phyloP scores from a whole-genome alignment of 495 filamentous ascomycete species.

The Clavariopsis aquatica region DNA sequence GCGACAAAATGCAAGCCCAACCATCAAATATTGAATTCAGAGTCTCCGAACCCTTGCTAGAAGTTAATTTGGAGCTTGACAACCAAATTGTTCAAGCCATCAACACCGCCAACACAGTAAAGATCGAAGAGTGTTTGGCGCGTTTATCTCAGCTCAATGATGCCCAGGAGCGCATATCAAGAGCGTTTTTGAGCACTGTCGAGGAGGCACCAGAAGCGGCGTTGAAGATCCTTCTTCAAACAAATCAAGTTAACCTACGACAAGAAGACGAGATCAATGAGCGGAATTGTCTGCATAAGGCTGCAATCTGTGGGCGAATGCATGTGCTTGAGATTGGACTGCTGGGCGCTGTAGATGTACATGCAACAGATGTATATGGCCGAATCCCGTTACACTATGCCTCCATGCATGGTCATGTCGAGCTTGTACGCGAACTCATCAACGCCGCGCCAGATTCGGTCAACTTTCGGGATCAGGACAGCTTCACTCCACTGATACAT shows the following conservation, averaged over 20 bases:
- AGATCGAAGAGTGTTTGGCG: conserved; percentile 63
- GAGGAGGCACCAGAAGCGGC: conserved; percentile 79
- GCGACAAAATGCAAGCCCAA: conserved; percentile 77
- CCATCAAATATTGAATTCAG: conserved; percentile 34
- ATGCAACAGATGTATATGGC: conserved; percentile 85
- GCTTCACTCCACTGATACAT: conserved; percentile 94
- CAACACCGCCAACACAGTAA: conserved; percentile 65
- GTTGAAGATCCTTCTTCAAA: conserved; percentile 72
- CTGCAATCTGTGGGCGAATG: conserved; percentile 80
- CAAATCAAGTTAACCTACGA: conserved; percentile 78
- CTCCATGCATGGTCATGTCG: conserved; percentile 86
- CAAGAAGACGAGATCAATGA: conserved; percentile 97
- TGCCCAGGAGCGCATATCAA: conserved; percentile 71
- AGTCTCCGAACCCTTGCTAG: conserved; percentile 7
- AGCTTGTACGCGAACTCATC: conserved; percentile 76
- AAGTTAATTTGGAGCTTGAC: conserved; percentile 82
- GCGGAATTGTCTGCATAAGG: conserved; percentile 92
- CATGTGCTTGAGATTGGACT: conserved; percentile 77
- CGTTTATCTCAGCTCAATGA: conserved; percentile 59
- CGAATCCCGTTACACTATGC: conserved; percentile 93
- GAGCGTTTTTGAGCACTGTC: conserved; percentile 85
- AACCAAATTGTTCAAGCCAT: conserved; percentile 85
- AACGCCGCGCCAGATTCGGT: conserved; percentile 64
- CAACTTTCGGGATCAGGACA: conserved; percentile 88
- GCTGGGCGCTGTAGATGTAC: conserved; percentile 67